phyloP scores from a whole-genome alignment of 2,329 filamentous ascomycete species.

The Aspergillus tubingensis region DNA sequence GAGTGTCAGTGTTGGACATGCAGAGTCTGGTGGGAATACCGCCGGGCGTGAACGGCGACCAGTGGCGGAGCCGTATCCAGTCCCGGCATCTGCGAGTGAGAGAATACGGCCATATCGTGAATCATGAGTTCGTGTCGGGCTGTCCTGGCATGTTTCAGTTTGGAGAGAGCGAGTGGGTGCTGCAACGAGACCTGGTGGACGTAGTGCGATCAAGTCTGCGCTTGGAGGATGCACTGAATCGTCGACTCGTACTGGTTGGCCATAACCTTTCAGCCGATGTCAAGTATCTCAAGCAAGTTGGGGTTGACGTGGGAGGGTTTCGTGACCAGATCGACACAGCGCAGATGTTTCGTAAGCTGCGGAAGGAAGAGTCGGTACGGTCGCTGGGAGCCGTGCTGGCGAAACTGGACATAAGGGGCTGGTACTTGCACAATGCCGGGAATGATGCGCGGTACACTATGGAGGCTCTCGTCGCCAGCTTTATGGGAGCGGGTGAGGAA shows the following conservation, averaged over 20 bases:
- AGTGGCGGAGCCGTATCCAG: constrained; percentile 69
- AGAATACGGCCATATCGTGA: constrained; percentile 68
- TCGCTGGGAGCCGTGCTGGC: constrained; percentile 64
- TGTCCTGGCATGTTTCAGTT: constrained; percentile 78
- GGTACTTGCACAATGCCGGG: constrained; percentile 78
- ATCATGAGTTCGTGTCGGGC: constrained; percentile 68
- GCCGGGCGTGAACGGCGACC: constrained; percentile 62
- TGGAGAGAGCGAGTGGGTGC: constrained; percentile 59
- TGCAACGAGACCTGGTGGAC: constrained; percentile 46
- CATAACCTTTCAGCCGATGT: constrained; percentile 72
- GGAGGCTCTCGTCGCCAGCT: constrained; percentile 65
- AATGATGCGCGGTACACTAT: constrained; percentile 84
- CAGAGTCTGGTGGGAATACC: constrained; percentile 54
- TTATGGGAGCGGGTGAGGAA: not conserved
- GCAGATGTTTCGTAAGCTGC: constrained; percentile 66
- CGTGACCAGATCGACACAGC: constrained; percentile 73
- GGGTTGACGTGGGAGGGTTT: constrained; percentile 56
- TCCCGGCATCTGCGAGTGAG: constrained; percentile 74
- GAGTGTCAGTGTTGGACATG: constrained; percentile 79
- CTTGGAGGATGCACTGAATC: constrained; percentile 34
- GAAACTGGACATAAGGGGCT: constrained; percentile 63
- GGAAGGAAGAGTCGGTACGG: constrained; percentile 54
- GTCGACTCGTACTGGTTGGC: constrained; percentile 75
- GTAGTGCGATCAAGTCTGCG: constrained; percentile 58
- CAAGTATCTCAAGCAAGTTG: constrained; percentile 64